Evolutionary conservation across 371 early-diverging fungal genomes (phyloP), one percentile per base, ranked within the genome.

Genomic region (Mortierella sp.): DNA sequence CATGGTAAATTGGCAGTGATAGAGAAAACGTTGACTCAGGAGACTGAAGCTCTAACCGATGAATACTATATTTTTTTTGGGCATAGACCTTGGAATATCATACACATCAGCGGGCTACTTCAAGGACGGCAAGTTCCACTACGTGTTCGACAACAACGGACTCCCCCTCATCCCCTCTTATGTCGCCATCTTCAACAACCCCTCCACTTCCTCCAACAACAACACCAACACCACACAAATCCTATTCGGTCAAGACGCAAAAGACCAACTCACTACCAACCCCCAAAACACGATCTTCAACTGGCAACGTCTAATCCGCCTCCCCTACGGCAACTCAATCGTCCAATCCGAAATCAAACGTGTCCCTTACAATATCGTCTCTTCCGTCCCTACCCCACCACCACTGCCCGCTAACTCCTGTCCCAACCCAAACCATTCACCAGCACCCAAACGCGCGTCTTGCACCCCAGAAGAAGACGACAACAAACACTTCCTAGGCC

Each of bases 251-350:
- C 10, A 38, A 24, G 68, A 68, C 10, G 41, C 68, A 38, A 41
- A 68, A 41, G 41, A 18, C 1, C 68, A 68, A 24, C 68, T 41
- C 24, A 10, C 10, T 1, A 41, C 24, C 68, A 38, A 68, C 11
- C 68, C 41, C 68, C 35, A 24, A 18, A 68, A 68, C 68, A 68
- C 41, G 21, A 38, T 41, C 68, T 68, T 41, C 68, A 68, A 41
- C 10, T 68, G 41, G 68, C 38, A 68, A 41, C 68, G 43, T 1
- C 68, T 68, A 24, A 38, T 68, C 24, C 68, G 41, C 12, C 68
- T 41, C 68, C 35, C 38, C 24, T 68, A 38, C 38, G 68, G 43
- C n/a, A 10, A 68, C 10, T n/a, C 68, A 24, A 24, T 41, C 3
- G 68, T 68, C 24, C 68, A 68, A 41, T 41, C 21, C 41, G 68